phyloP scores from a whole-genome alignment of 2,329 filamentous ascomycete species.

The Penicillium polonicum region DNA sequence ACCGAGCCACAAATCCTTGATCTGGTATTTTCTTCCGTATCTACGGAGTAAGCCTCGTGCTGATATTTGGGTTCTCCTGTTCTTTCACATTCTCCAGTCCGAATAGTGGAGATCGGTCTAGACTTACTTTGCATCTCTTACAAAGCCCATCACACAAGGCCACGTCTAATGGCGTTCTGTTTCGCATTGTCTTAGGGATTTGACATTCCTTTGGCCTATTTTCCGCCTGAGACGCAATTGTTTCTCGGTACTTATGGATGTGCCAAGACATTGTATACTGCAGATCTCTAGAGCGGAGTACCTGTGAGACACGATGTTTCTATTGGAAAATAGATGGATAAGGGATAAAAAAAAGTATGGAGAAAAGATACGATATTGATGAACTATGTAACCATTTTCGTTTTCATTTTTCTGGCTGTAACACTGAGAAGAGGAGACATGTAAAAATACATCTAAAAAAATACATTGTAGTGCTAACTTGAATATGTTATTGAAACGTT shows the following conservation, averaged over 20 bases:
- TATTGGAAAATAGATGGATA: background rate
- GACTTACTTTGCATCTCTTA: background rate
- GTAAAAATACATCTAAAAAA: background rate
- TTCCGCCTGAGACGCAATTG: background rate
- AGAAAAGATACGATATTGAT: background rate
- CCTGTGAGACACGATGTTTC: background rate
- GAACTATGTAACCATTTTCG: background rate
- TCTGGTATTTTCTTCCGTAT: background rate
- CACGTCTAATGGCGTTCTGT: background rate
- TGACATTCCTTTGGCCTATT: background rate
- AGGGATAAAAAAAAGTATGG: background rate
- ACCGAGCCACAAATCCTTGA: background rate
- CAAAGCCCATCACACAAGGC: background rate
- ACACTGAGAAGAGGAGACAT: no score
- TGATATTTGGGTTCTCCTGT: background rate
- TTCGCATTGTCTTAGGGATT: background rate
- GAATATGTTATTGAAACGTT: background rate
- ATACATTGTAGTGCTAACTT: background rate
- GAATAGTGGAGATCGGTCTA: background rate
- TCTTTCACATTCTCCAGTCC: background rate
- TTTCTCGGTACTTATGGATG: background rate
- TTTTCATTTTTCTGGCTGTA: background rate
- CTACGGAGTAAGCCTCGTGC: no score
- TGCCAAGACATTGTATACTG: slow-evolving; percentile 10
- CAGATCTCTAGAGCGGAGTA: slow-evolving; percentile 1